Conservation (phyloP, 164 flowering plant genomes). For the Saururus chinensis region DNA sequence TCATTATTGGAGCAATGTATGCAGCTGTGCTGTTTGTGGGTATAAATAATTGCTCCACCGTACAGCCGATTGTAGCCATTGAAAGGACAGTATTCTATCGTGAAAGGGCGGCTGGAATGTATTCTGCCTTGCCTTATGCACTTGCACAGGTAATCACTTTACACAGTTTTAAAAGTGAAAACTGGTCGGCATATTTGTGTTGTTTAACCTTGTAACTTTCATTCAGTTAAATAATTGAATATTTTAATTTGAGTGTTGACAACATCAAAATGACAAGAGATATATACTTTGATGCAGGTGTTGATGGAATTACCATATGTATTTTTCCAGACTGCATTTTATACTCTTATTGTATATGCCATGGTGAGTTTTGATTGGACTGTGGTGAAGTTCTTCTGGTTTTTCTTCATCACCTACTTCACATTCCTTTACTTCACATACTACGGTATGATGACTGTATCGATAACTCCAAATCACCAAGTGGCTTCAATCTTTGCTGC, state of each 20-base stretch:
- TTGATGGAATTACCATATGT: conserved; percentile 30
- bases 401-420: conserved; percentile 32
- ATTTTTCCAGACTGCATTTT: conserved; percentile 26
- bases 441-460: conserved; percentile 49
- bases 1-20: conserved; percentile 80
- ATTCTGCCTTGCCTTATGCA: conserved; percentile 84
- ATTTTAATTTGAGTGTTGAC: no score
- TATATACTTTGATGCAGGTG: conserved; percentile 16
- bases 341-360: conserved; percentile 29
- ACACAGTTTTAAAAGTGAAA: no score
- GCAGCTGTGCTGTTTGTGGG: conserved; percentile 68
- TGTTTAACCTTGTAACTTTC: not conserved
- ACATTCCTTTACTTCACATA: conserved; percentile 43
- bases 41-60: conserved; percentile 64
- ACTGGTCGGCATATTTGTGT: not conserved
- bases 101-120: conserved; percentile 95
- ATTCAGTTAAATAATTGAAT: no score
- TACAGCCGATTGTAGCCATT: conserved; percentile 71
- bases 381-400: conserved; percentile 34
- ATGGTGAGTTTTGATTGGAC: conserved; percentile 44
- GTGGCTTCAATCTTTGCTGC: conserved; percentile 48
- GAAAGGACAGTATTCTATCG: conserved; percentile 88
- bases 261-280: no score
- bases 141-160: conserved; percentile 58
- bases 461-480: conserved; percentile 43